phyloP scores from a whole-genome alignment of 176 grass and related monocot species.

The Eleusine indica region DNA sequence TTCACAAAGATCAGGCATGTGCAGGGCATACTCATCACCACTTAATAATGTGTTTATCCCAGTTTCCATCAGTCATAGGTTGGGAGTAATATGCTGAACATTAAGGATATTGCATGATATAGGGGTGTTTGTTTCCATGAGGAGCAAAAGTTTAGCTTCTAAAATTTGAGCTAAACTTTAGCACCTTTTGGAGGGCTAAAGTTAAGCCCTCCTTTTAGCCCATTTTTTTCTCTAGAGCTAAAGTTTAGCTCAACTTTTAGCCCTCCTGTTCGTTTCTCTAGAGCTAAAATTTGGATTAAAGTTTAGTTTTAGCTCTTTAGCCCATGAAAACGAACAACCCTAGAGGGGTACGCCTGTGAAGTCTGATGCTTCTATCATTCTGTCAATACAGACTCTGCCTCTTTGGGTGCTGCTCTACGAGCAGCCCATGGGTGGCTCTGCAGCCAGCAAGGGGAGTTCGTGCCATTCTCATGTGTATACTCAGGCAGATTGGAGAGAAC shows the following conservation, averaged over 20 bases:
- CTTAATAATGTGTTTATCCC: not conserved
- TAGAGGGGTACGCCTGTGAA: not conserved
- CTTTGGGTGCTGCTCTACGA: constrained; percentile 64
- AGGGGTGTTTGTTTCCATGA: too few species aligned
- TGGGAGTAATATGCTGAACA: not conserved
- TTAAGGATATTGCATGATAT: too few species aligned
- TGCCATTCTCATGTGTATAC: constrained; percentile 50
- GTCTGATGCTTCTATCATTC: not conserved
- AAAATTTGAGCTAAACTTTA: too few species aligned
- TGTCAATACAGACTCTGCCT: constrained; percentile 58
- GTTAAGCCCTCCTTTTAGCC: too few species aligned
- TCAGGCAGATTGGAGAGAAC: constrained; percentile 35
- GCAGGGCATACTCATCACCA: not conserved
- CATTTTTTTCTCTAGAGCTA: too few species aligned
- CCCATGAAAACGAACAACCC: too few species aligned
- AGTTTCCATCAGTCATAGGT: not conserved
- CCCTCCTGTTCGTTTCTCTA: too few species aligned
- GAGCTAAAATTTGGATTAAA: too few species aligned
- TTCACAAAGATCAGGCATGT: constrained; percentile 71
- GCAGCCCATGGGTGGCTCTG: constrained; percentile 77
- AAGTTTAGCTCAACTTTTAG: too few species aligned
- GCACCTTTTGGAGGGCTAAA: too few species aligned
- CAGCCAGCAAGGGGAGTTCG: constrained; percentile 43
- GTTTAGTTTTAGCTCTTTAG: too few species aligned
- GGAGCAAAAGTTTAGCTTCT: too few species aligned